These are phyloP conservation scores for Zoysia japonica DNA, from an alignment of 176 grass and related monocot genomes.

Conservation along the genomic window DNA sequence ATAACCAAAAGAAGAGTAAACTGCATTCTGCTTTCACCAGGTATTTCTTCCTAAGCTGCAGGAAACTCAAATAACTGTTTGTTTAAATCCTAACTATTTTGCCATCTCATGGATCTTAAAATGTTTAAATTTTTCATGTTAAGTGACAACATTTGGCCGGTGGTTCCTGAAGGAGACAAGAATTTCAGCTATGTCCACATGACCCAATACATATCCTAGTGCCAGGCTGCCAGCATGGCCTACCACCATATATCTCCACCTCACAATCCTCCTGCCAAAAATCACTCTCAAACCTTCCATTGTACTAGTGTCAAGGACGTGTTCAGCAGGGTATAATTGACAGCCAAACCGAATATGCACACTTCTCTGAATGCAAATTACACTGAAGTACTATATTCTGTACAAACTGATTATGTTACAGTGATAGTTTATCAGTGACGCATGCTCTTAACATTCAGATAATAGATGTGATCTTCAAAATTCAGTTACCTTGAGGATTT, in stretches of 20 bases:
- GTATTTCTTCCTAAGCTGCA: too few species aligned
- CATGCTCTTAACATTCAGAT: constrained; percentile 6
- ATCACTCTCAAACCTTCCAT: constrained; percentile 19
- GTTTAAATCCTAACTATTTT: background rate
- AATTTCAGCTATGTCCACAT: background rate
- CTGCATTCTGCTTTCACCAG: too few species aligned
- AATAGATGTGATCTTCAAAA: background rate
- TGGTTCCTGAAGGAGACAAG: constrained; percentile 12
- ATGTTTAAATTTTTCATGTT: background rate
- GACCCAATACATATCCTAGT: background rate
- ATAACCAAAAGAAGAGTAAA: background rate
- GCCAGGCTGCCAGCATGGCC: background rate
- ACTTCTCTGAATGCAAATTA: background rate
- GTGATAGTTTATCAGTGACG: background rate
- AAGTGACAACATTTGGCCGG: background rate
- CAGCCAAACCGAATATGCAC: background rate
- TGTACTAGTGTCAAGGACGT: background rate
- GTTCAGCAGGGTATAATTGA: constrained; percentile 16
- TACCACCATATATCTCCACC: background rate
- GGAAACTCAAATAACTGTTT: background rate
- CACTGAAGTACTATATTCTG: background rate
- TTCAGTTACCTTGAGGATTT: constrained; percentile 78
- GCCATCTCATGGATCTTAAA: background rate
- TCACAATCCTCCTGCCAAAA: too few species aligned
- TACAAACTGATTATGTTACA: constrained; percentile 13